phyloP scores from a whole-genome alignment of 371 early-diverging fungal genomes.

The Lichtheimia ornata region DNA sequence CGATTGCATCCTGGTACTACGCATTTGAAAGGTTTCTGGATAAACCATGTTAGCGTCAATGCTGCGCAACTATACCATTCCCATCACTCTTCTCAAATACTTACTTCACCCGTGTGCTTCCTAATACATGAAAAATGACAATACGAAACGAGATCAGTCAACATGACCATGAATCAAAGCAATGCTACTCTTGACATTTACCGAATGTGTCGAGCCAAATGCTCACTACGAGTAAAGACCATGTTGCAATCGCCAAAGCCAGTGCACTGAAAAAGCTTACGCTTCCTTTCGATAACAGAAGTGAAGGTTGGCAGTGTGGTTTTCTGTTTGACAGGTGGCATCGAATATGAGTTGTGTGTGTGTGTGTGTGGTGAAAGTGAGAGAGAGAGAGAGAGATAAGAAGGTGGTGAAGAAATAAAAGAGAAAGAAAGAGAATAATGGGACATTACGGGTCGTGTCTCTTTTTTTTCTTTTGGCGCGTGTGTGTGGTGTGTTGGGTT shows the following conservation, averaged over 20 bases:
- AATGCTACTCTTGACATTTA: constrained; percentile 16
- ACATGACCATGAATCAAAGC: background rate
- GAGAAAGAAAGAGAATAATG: background rate
- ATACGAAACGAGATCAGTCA: background rate
- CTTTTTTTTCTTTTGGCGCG: background rate
- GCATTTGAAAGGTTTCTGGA: constrained; percentile 58
- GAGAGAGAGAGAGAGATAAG: background rate
- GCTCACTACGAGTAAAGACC: constrained; percentile 56
- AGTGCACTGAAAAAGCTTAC: constrained; percentile 52
- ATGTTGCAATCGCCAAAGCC: constrained; percentile 54
- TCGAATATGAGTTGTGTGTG: background rate
- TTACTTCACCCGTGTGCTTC: constrained; percentile 15
- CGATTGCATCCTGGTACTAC: constrained; percentile 60
- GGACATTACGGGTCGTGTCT: background rate
- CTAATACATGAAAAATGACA: background rate
- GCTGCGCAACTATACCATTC: too few relatives aligned
- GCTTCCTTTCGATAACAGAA: constrained; percentile 16
- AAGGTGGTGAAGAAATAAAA: background rate
- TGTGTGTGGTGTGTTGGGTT: background rate
- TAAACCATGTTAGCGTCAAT: background rate
- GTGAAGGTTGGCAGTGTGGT: background rate
- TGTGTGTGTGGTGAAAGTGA: background rate
- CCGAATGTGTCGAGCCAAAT: constrained; percentile 54
- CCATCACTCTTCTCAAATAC: background rate
- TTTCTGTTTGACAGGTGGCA: constrained; percentile 8